phyloP scores from a whole-genome alignment of 306 rosid species.

The Mimosa pudica region DNA sequence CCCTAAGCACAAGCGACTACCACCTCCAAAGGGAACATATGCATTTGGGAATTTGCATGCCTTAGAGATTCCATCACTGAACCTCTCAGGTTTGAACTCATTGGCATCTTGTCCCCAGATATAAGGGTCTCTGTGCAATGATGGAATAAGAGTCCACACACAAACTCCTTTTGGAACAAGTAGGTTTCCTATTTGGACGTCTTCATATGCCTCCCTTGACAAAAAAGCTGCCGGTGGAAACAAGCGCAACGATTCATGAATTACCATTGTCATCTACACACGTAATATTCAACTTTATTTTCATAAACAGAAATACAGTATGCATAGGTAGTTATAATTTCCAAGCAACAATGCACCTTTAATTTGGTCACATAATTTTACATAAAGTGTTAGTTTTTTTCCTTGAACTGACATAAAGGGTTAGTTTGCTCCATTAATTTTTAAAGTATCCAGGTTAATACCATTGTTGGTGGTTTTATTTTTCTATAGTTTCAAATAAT shows the following conservation, averaged over 20 bases:
- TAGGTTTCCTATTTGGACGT: slow-evolving; percentile 61
- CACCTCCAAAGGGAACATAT: slow-evolving; percentile 78
- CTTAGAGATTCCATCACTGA: slow-evolving; percentile 67
- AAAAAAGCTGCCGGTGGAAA: slow-evolving; percentile 88
- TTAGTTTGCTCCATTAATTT: too few relatives aligned
- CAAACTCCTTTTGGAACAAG: slow-evolving; percentile 68
- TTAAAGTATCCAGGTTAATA: too few relatives aligned
- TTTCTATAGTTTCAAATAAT: too few relatives aligned
- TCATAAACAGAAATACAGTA: not conserved
- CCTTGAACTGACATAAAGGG: too few relatives aligned
- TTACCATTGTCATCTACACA: slow-evolving; percentile 63
- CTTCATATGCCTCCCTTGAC: slow-evolving; percentile 79
- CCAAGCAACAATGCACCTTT: too few relatives aligned
- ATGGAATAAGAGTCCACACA: slow-evolving; percentile 76
- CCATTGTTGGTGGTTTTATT: too few relatives aligned
- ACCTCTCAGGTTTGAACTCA: slow-evolving; percentile 83
- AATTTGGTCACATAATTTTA: too few relatives aligned
- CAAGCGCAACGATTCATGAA: slow-evolving; percentile 74
- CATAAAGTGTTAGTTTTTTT: too few relatives aligned
- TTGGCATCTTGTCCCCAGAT: slow-evolving; percentile 78
- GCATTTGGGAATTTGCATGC: slow-evolving; percentile 75
- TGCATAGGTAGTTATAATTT: not conserved
- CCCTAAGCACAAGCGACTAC: slow-evolving; percentile 74
- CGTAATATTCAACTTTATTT: not conserved
- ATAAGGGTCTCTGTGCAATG: slow-evolving; percentile 70